Conservation (phyloP, 345 rosid species). For the Trapa bicornis region DNA sequence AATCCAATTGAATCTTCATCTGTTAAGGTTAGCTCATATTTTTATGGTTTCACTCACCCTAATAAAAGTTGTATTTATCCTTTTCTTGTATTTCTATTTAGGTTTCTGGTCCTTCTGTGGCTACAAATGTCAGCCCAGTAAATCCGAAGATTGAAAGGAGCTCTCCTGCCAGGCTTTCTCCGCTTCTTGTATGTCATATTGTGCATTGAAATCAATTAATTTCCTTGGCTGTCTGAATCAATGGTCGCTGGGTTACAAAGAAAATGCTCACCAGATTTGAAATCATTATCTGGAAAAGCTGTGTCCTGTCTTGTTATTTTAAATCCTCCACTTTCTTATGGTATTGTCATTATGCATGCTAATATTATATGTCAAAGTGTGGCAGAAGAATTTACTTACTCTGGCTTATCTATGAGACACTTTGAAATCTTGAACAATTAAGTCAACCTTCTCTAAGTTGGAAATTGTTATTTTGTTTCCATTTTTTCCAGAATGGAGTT, state of each 20-base stretch:
- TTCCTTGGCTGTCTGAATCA: background rate
- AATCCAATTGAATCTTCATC: constrained; percentile 50
- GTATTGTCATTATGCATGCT: background rate
- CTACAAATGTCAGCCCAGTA: constrained; percentile 38
- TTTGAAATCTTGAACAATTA: too few relatives aligned
- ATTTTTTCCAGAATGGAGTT: constrained; percentile 54
- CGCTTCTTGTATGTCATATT: constrained; percentile 12
- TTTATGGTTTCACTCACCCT: background rate
- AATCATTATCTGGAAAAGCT: background rate
- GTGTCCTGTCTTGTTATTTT: background rate
- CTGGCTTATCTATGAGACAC: too few relatives aligned
- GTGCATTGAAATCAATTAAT: background rate
- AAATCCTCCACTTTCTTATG: background rate
- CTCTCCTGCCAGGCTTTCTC: constrained; percentile 69
- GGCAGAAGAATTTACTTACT: background rate
- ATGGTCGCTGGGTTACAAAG: too few relatives aligned
- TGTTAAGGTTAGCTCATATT: constrained; percentile 24
- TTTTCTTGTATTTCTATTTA: constrained; percentile 11
- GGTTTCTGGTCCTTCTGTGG: constrained; percentile 54
- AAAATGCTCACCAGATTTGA: background rate
- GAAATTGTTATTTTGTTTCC: too few relatives aligned
- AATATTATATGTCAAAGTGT: background rate
- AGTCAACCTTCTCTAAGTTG: too few relatives aligned
- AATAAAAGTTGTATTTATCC: background rate
- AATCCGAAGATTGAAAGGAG: constrained; percentile 68